phyloP scores from a whole-genome alignment of 768 basidiomycete genomes.

The Pisolithus tinctorius region DNA sequence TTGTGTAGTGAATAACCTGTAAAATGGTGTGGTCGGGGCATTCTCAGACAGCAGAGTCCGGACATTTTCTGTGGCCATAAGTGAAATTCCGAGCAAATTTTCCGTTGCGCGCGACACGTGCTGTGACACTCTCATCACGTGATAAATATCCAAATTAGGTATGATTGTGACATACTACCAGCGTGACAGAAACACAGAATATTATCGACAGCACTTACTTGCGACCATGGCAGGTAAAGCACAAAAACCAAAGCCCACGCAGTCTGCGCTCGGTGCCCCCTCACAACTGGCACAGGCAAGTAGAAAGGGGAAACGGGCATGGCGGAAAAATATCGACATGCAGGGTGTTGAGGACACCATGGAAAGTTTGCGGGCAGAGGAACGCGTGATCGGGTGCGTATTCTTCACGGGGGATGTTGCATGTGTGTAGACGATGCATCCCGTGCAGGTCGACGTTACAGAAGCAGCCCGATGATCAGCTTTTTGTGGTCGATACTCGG shows the following conservation, averaged over 20 bases:
- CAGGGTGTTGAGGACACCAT: slow-evolving; percentile 69
- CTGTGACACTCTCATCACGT: no score
- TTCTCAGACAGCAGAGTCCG: no score
- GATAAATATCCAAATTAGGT: no score
- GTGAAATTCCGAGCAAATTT: no score
- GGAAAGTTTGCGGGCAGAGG: slow-evolving; percentile 75
- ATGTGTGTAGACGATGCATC: background rate
- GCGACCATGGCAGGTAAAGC: background rate
- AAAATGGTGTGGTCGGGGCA: no score
- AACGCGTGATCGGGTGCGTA: slow-evolving; percentile 69
- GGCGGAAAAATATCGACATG: slow-evolving; percentile 91
- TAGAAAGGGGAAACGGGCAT: slow-evolving; percentile 87
- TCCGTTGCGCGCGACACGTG: no score
- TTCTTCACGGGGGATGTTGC: background rate
- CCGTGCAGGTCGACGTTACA: slow-evolving; percentile 50
- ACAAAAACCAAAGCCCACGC: slow-evolving; percentile 5
- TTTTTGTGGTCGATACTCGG: slow-evolving; percentile 75
- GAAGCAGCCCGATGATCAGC: slow-evolving; percentile 60
- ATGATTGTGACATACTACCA: no score
- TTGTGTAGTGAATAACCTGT: no score
- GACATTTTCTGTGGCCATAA: no score
- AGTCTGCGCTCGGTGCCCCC: slow-evolving; percentile 19
- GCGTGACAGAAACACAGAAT: no score
- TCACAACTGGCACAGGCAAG: slow-evolving; percentile 49
- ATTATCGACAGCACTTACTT: no score